Percentiles rank a stretch among this genome's conserved stretches.
Conservation (phyloP, 208 protist genomes). For the Leptomonas pyrrhocoris region DNA sequence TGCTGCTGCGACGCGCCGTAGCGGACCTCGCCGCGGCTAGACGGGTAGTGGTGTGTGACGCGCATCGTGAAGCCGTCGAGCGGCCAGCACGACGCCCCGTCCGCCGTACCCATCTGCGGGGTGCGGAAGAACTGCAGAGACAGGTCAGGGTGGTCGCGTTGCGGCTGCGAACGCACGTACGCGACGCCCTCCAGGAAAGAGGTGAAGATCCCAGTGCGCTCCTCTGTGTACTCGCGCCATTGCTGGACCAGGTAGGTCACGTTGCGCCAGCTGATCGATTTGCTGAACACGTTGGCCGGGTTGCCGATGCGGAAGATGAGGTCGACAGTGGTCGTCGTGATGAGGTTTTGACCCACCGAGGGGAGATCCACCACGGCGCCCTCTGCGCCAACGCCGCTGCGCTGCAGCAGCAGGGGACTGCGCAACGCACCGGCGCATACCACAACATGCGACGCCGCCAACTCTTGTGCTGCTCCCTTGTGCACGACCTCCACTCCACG, state of each 20-base stretch:
- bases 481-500: constrained; percentile 28
- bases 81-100: constrained; percentile 30
- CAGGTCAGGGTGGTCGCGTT: constrained; percentile 40
- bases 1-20: constrained; percentile 7
- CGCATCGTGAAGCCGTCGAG: constrained; percentile 71
- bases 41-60: constrained; percentile 71
- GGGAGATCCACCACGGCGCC: constrained; percentile 48
- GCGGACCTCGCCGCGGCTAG: constrained; percentile 56
- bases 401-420: constrained; percentile 59
- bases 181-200: constrained; percentile 61
- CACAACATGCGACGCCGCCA: constrained; percentile 38
- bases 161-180: constrained; percentile 55
- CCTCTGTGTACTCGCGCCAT: constrained; percentile 79
- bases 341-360: constrained; percentile 66
- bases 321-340: constrained; percentile 48
- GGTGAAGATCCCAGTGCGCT: constrained; percentile 61
- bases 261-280: constrained; percentile 70
- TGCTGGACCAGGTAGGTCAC: constrained; percentile 52
- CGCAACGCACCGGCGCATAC: constrained; percentile 60
- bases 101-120: constrained; percentile 47
- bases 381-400: constrained; percentile 55
- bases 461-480: not conserved
- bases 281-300: constrained; percentile 44
- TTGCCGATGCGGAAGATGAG: constrained; percentile 53
- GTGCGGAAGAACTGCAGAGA: constrained; percentile 68